Evolutionary conservation across 164 flowering plant genomes (phyloP).

Genomic region (Taxillus chinensis): DNA sequence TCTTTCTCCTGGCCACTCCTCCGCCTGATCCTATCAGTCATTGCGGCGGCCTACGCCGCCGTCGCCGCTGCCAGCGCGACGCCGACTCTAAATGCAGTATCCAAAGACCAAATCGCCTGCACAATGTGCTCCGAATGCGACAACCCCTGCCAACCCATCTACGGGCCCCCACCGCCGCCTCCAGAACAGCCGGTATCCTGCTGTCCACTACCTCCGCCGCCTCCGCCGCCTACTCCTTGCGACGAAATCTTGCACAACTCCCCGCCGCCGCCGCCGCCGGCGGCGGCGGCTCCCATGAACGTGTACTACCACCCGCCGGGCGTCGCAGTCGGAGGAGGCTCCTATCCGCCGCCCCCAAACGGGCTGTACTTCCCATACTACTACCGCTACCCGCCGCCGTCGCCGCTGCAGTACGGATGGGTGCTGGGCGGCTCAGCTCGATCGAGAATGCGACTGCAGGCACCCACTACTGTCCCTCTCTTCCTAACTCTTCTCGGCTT

Average conservation of each 20-base stretch:
- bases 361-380: too few relatives aligned
- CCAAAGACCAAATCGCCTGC: conserved; percentile 8
- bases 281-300: not conserved
- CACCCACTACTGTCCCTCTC: too few relatives aligned
- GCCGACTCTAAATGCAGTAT: not conserved
- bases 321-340: too few relatives aligned
- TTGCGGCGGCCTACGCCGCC: not conserved
- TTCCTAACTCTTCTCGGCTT: too few relatives aligned
- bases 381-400: not conserved
- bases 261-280: conserved; percentile 5
- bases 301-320: not conserved
- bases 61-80: not conserved
- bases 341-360: too few relatives aligned
- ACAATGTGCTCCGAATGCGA: conserved; percentile 7
- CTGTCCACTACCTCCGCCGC: not conserved
- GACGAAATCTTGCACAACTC: not conserved
- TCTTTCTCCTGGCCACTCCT: not conserved
- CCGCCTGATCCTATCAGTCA: not conserved
- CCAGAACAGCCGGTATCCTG: not conserved
- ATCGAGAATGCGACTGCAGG: too few relatives aligned
- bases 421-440: not conserved
- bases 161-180: conserved; percentile 5
- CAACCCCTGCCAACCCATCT: not conserved
- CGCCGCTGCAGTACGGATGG: not conserved
- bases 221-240: not conserved